Evolutionary conservation across 257 asterid species (phyloP).

Genomic region (Ocimum tenuiflorum): DNA sequence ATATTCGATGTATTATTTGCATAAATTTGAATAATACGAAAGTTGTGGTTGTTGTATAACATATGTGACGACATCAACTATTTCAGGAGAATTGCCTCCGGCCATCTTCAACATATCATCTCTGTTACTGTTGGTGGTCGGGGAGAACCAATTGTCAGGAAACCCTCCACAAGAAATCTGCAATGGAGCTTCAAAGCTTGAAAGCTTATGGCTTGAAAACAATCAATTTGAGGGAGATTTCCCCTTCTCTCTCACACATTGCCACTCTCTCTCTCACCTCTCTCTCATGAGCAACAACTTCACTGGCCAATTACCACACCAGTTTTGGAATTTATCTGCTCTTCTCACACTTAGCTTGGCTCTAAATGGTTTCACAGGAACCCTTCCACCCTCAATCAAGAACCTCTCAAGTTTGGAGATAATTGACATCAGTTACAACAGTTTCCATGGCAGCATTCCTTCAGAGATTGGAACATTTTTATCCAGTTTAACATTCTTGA

Average conservation of each 20-base stretch:
- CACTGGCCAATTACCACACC: background rate
- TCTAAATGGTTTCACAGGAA: background rate
- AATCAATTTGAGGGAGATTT: background rate
- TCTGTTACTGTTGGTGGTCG: background rate
- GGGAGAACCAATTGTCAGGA: background rate
- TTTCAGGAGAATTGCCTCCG: conserved; percentile 4
- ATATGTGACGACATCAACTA: no score
- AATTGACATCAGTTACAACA: background rate
- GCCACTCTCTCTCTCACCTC: background rate
- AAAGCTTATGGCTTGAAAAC: background rate
- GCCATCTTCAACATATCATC: background rate
- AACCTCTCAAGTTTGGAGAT: background rate
- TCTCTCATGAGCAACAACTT: background rate
- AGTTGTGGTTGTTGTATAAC: no score
- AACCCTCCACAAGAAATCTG: background rate
- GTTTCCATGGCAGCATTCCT: conserved; percentile 14
- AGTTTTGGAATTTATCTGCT: background rate
- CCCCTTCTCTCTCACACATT: background rate
- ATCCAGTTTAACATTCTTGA: background rate
- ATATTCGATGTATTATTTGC: no score
- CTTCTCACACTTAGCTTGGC: background rate
- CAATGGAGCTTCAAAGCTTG: background rate
- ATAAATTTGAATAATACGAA: no score
- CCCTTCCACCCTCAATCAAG: background rate
- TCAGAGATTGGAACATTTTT: conserved; percentile 7